A percentile compares a stretch with the other conserved stretches of the same genome.
These are phyloP conservation scores for Cutaneotrichosporon sp. DNA, from an alignment of 1,284 basidiomycete species.

Conservation along the genomic window DNA sequence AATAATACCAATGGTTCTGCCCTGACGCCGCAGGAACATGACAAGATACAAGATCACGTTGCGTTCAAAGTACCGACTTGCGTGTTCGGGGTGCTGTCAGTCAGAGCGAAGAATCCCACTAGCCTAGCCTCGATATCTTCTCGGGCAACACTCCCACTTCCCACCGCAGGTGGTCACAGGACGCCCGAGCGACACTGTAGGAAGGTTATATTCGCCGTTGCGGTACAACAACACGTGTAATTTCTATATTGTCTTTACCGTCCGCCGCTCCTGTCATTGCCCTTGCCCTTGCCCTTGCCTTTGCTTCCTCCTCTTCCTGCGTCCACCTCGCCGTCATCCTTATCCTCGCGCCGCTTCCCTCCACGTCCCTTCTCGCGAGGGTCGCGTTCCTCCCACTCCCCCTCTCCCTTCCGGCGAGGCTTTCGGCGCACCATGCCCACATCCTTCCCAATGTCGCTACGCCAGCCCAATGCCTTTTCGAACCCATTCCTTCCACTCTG, in stretches of 20 bases:
- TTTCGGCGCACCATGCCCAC: slow-evolving; percentile 9
- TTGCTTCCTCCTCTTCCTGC: background rate
- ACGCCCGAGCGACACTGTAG: too few species aligned
- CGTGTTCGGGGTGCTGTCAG: too few species aligned
- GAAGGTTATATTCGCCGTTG: too few species aligned
- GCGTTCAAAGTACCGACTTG: too few species aligned
- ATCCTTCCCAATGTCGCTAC: slow-evolving; percentile 68
- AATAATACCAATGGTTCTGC: too few species aligned
- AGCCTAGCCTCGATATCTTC: too few species aligned
- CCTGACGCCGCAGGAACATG: too few species aligned
- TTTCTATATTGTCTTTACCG: background rate
- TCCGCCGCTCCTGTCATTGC: background rate
- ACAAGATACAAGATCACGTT: too few species aligned
- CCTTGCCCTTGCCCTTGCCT: background rate
- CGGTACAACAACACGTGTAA: background rate
- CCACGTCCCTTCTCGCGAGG: background rate
- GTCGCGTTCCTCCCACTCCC: background rate
- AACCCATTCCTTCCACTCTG: slow-evolving; percentile 80
- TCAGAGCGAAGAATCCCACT: too few species aligned
- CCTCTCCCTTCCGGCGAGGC: background rate
- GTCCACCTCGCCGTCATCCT: background rate
- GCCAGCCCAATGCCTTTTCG: slow-evolving; percentile 84
- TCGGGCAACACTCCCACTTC: too few species aligned
- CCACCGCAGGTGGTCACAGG: too few species aligned
- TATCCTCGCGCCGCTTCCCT: background rate